Percentiles rank a stretch among this genome's conserved stretches.
phyloP scores from a whole-genome alignment of 1,139 yeast species.

The Hanseniaspora uvarum region DNA sequence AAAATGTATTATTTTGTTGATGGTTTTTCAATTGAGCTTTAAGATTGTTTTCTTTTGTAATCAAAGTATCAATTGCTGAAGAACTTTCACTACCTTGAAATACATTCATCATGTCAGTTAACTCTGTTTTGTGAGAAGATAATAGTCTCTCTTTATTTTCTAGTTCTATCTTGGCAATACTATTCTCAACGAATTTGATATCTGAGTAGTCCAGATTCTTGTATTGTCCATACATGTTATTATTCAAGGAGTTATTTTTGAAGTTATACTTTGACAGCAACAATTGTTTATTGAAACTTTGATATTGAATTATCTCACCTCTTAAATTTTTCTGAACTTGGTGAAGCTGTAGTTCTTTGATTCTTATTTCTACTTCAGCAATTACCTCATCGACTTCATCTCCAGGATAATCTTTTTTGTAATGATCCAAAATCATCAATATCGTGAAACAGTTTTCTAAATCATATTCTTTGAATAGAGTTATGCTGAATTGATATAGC shows the following conservation, averaged over 20 bases:
- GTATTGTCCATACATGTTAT: neutral
- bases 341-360: slow-evolving; percentile 13
- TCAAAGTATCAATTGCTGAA: neutral
- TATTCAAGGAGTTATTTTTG: neutral
- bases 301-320: slow-evolving; percentile 7
- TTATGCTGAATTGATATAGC: slow-evolving; percentile 6
- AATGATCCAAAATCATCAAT: slow-evolving; percentile 4
- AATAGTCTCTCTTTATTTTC: slow-evolving; percentile 26
- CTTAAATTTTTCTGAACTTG: slow-evolving; percentile 9
- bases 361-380: slow-evolving; percentile 9
- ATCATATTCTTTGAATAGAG: slow-evolving; percentile 8
- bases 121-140: slow-evolving; percentile 34
- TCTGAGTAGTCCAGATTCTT: slow-evolving; percentile 4
- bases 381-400: neutral
- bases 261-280: neutral
- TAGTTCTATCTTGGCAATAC: slow-evolving; percentile 2
- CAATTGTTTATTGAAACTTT: slow-evolving; percentile 9
- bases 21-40: slow-evolving; percentile 31
- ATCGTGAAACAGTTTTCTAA: slow-evolving; percentile 8
- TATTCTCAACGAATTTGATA: slow-evolving; percentile 8
- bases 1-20: slow-evolving; percentile 40
- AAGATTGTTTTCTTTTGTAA: slow-evolving; percentile 28
- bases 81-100: slow-evolving; percentile 19
- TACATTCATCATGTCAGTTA: slow-evolving; percentile 31
- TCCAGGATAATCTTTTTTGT: neutral